Evolutionary conservation across 2,329 filamentous ascomycete genomes (phyloP).

Genomic region (Geoglossum cookeanum): DNA sequence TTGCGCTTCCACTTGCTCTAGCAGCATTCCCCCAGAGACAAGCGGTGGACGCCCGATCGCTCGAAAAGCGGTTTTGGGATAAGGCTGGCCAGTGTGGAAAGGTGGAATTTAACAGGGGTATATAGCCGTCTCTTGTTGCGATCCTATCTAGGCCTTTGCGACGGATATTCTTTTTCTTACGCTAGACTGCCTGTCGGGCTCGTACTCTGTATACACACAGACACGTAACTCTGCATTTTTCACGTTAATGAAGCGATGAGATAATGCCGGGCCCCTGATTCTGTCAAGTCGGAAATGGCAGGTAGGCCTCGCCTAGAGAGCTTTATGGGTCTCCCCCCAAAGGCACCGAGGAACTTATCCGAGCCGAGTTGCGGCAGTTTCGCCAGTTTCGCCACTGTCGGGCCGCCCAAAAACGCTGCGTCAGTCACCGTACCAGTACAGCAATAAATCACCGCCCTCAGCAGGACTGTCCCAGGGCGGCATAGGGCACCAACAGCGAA

Average conservation of each 20-base stretch:
- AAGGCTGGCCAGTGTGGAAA: conserved; percentile 59
- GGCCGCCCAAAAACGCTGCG: not conserved
- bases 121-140: conserved; percentile 30
- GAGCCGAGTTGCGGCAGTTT: not conserved
- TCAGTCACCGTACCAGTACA: not conserved
- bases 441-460: not conserved
- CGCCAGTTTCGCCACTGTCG: not conserved
- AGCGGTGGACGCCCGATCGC: conserved; percentile 49
- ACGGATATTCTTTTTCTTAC: not conserved
- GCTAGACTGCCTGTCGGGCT: not conserved
- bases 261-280: not conserved
- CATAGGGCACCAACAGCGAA: too few relatives aligned
- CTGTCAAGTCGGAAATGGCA: not conserved
- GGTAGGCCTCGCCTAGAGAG: not conserved
- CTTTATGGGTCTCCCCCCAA: not conserved
- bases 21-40: conserved; percentile 88
- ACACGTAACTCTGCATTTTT: not conserved
- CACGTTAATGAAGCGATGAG: not conserved
- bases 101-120: conserved; percentile 94
- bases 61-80: conserved; percentile 77
- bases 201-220: not conserved
- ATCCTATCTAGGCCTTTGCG: not conserved
- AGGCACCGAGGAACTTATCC: not conserved
- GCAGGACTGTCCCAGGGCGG: too few relatives aligned
- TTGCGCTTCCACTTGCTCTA: conserved; percentile 74